Conservation (phyloP, 1,284 basidiomycete genomes). For the Ceratobasidium sp. region DNA sequence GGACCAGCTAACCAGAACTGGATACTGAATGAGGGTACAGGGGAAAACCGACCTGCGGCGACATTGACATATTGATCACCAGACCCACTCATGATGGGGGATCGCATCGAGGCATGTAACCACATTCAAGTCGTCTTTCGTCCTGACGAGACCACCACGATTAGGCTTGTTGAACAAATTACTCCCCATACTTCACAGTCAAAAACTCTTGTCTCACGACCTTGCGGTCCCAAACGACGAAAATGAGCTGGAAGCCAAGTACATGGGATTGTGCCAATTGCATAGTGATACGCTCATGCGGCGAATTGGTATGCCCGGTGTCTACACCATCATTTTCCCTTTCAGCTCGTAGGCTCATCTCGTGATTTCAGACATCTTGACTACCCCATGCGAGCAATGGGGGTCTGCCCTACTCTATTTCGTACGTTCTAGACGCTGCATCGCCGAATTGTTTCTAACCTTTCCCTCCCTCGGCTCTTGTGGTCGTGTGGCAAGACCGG, state of each 20-base stretch:
- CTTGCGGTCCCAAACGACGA: conserved; percentile 72
- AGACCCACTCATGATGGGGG: conserved; percentile 71
- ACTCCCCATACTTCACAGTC: conserved; percentile 61
- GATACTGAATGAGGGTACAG: conserved; percentile 50
- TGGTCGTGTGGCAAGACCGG: conserved; percentile 52
- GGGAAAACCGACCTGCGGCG: conserved; percentile 78
- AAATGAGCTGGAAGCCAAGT: conserved; percentile 70
- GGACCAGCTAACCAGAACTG: conserved; percentile 1
- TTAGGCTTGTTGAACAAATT: conserved; percentile 65
- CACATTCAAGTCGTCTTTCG: conserved; percentile 36
- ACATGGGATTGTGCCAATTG: conserved; percentile 74
- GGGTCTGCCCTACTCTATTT: conserved; percentile 89
- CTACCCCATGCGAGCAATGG: conserved; percentile 74
- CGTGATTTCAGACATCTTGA: conserved; percentile 63
- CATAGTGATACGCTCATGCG: conserved; percentile 58
- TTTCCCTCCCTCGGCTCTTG: conserved; percentile 17
- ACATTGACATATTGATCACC: conserved; percentile 88
- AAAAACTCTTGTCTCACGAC: conserved; percentile 74
- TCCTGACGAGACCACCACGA: conserved; percentile 33
- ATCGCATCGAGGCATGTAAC: conserved; percentile 66
- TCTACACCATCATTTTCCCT: conserved; percentile 17
- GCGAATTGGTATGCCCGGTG: conserved; percentile 67
- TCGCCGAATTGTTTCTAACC: no score
- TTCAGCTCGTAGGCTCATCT: conserved; percentile 4
- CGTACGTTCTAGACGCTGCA: conserved; percentile 54